phyloP scores from a whole-genome alignment of 108 stramenopile genomes.

The Fragilariopsis cylindrus region DNA sequence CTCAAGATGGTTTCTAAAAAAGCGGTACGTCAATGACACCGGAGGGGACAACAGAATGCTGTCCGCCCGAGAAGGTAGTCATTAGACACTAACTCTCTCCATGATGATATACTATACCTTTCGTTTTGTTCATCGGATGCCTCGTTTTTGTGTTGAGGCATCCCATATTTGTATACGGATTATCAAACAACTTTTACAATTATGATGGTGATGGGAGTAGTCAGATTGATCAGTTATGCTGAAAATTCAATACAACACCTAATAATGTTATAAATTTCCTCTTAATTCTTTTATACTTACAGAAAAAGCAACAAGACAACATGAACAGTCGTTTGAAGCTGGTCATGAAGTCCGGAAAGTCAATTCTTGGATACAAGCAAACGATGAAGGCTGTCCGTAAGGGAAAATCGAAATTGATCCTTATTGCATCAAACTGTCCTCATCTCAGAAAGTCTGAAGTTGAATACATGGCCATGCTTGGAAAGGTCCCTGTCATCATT shows the following conservation, averaged over 20 bases:
- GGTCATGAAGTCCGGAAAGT: conserved; percentile 99
- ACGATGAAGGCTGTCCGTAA: conserved; percentile 93
- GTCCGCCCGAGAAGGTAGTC: conserved; percentile 92
- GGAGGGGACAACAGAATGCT: conserved; percentile 83
- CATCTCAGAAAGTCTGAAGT: conserved; percentile 97
- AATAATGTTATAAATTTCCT: neutral
- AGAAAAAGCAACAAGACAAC: conserved; percentile 91
- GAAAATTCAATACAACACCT: neutral
- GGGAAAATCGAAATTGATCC: conserved; percentile 93
- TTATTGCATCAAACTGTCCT: conserved; percentile 97
- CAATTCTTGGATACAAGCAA: conserved; percentile 95
- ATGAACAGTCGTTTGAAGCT: conserved; percentile 99
- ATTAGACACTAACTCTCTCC: conserved; percentile 26
- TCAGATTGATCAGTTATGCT: neutral
- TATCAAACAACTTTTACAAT: no score
- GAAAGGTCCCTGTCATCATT: conserved; percentile 97
- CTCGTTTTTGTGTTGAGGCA: neutral
- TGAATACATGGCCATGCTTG: conserved; percentile 99
- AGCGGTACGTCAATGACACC: conserved; percentile 83
- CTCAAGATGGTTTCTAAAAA: conserved; percentile 85
- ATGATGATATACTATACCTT: no score
- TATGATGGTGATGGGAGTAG: neutral
- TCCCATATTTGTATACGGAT: no score
- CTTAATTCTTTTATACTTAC: conserved; percentile 12
- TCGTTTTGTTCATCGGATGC: neutral